phyloP scores from a whole-genome alignment of 1,284 basidiomycete species.

The Marasmius oreades region DNA sequence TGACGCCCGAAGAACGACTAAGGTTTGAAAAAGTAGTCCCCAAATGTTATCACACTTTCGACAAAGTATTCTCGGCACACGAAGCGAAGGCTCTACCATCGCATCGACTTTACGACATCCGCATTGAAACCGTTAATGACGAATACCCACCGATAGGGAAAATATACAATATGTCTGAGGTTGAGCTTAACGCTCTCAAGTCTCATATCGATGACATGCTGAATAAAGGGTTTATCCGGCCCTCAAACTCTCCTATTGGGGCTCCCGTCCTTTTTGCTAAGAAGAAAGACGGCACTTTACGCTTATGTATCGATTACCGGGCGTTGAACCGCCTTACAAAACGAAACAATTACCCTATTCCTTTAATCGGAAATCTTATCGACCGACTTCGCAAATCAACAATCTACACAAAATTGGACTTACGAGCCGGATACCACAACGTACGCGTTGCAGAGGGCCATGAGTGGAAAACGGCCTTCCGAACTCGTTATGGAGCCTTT shows the following conservation, averaged over 20 bases:
- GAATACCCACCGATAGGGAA: not conserved
- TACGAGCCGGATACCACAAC: not conserved
- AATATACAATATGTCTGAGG: not conserved
- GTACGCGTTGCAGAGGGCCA: not conserved
- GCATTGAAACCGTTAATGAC: not conserved
- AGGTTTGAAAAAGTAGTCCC: conserved; percentile 7
- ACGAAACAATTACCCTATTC: not conserved
- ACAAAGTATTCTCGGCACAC: conserved; percentile 3
- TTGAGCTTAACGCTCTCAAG: not conserved
- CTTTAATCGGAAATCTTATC: not conserved
- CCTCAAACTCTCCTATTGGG: conserved; percentile 2
- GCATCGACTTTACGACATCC: no score
- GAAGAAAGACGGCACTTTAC: conserved; percentile 4
- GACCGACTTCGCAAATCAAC: not conserved
- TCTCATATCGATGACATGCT: not conserved
- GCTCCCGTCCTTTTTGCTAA: conserved; percentile 6
- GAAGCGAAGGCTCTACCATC: not conserved
- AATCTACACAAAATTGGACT: not conserved
- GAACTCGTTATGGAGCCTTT: not conserved
- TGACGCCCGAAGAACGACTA: not conserved
- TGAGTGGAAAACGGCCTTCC: not conserved
- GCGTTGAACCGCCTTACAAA: not conserved
- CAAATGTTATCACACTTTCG: not conserved
- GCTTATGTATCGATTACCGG: conserved; percentile 2
- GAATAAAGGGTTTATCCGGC: not conserved